These are phyloP conservation scores for Rhodomyrtus psidioides DNA, from an alignment of 441 rosid genomes.

Conservation along the genomic window DNA sequence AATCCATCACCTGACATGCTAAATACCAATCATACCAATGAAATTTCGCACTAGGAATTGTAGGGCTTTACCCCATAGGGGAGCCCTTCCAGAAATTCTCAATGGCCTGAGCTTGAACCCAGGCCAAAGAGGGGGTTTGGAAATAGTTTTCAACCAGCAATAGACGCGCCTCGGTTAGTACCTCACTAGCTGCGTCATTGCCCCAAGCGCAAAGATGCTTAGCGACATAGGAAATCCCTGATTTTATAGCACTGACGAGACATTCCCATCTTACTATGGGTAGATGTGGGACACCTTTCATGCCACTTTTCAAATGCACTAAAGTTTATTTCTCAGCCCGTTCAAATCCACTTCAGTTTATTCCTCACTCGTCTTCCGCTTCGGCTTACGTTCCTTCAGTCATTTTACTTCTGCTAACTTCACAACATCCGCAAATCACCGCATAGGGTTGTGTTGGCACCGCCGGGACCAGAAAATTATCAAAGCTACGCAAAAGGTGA, in stretches of 20 bases:
- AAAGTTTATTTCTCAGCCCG: too few species aligned
- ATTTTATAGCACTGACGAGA: too few species aligned
- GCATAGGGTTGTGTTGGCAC: too few species aligned
- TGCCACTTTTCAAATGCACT: too few species aligned
- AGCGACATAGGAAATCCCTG: rapidly evolving
- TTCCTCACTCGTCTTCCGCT: too few species aligned
- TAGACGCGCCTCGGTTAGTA: conserved; percentile 88
- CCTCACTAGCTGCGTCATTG: conserved; percentile 96
- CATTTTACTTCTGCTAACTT: too few species aligned
- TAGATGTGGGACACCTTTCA: too few species aligned
- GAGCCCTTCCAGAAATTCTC: not conserved
- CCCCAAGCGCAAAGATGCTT: conserved; percentile 79
- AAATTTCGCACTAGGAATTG: not conserved
- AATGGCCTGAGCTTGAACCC: not conserved
- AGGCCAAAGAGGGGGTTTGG: conserved; percentile 78
- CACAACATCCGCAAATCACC: too few species aligned
- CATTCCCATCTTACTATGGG: too few species aligned
- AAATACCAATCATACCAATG: not conserved
- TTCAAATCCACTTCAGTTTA: too few species aligned
- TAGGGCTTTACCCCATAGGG: not conserved
- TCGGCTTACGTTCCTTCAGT: too few species aligned
- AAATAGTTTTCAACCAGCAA: conserved; percentile 99
- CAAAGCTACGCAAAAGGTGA: not conserved
- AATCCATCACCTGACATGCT: too few species aligned
- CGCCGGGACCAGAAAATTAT: not conserved